Percentiles rank a stretch among this genome's conserved stretches.
These are phyloP conservation scores for Apostasia ramifera DNA, from an alignment of 106 monocot species.

Conservation along the genomic window DNA sequence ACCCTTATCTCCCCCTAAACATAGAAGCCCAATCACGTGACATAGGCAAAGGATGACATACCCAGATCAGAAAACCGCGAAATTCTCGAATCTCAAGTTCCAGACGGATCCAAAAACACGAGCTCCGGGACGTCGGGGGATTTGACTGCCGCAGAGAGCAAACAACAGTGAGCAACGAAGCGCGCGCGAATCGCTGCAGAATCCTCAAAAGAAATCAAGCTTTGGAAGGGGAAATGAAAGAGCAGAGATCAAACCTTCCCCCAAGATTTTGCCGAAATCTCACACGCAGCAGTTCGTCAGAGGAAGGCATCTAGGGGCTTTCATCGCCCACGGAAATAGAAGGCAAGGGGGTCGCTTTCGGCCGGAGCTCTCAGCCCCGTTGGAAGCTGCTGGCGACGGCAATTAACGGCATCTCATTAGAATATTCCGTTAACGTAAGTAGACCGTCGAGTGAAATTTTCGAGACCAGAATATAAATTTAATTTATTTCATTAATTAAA, in stretches of 20 bases:
- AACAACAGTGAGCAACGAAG: neutral
- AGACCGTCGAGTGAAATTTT: too few relatives aligned
- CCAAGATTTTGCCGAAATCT: neutral
- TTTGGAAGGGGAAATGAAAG: neutral
- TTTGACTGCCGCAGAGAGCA: neutral
- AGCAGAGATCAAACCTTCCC: neutral
- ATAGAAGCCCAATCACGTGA: neutral
- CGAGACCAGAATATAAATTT: too few relatives aligned
- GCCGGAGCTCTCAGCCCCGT: conserved; percentile 1
- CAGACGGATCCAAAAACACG: neutral
- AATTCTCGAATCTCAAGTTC: neutral
- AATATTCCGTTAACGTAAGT: neutral
- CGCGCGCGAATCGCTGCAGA: neutral
- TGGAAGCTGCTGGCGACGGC: conserved; percentile 3
- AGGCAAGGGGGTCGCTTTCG: neutral
- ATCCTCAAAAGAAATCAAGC: neutral
- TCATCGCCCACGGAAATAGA: neutral
- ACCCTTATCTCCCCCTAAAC: neutral
- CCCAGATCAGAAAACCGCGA: neutral
- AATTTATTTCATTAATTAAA: too few relatives aligned
- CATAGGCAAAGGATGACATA: neutral
- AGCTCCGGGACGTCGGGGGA: neutral
- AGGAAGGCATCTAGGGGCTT: neutral
- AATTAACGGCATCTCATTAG: conserved; percentile 1
- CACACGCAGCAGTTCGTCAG: neutral